Percentiles rank a stretch among this genome's conserved stretches.
These are phyloP conservation scores for Trypanosoma scelopori DNA, from an alignment of 208 protist species.

Conservation along the genomic window DNA sequence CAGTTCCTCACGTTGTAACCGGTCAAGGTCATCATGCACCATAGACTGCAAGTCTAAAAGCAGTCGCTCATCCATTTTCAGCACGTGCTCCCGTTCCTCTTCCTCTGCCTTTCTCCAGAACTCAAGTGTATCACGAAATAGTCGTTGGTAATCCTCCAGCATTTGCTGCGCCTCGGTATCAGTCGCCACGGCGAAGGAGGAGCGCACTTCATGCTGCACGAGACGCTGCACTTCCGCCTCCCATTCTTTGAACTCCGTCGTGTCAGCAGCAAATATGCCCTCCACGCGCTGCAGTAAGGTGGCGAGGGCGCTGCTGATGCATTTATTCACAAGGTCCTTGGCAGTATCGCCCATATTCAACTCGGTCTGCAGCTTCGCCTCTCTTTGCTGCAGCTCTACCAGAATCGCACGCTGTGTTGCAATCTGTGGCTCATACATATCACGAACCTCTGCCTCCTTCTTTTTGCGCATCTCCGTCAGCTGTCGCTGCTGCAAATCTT, in stretches of 20 bases:
- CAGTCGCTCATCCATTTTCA: conserved; percentile 79
- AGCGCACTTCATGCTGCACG: conserved; percentile 66
- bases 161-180: conserved; percentile 64
- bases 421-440: conserved; percentile 57
- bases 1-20: conserved; percentile 65
- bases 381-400: conserved; percentile 41
- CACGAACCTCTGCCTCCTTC: conserved; percentile 50
- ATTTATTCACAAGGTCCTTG: conserved; percentile 45
- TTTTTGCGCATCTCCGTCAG: conserved; percentile 41
- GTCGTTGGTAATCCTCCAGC: conserved; percentile 49
- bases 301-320: conserved; percentile 50
- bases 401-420: conserved; percentile 35
- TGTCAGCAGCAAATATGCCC: conserved; percentile 41
- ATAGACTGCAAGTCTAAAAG: conserved; percentile 62
- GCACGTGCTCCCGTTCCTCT: conserved; percentile 54
- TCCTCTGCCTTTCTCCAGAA: conserved; percentile 75
- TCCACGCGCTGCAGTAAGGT: conserved; percentile 57
- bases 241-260: conserved; percentile 40
- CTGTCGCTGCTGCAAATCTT: conserved; percentile 54
- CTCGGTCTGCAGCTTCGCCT: conserved; percentile 45
- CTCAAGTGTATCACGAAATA: conserved; percentile 67
- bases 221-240: conserved; percentile 49
- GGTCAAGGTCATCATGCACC: conserved; percentile 66
- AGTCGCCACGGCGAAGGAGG: conserved; percentile 61
- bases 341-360: conserved; percentile 39